Base-by-base conservation (phyloP, 2,329 filamentous ascomycete genomes). In the Aspergillus niger region DNA sequence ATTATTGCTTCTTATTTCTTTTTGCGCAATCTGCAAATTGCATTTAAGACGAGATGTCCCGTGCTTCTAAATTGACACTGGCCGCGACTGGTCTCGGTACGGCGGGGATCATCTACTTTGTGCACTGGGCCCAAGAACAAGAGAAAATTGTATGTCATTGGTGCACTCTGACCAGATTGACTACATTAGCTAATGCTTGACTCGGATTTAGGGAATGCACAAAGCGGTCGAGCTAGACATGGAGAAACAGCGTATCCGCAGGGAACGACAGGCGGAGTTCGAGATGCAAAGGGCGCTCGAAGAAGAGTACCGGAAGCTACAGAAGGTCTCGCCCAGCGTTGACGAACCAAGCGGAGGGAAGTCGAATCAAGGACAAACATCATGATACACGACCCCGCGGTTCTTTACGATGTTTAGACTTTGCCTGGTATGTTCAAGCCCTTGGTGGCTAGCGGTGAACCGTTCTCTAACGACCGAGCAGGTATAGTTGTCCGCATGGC, bases 171-270 rank as follows among this genome's bases (percentile, higher is more conserved):
- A 36, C 30, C 51, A 22, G 32, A 32, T 5, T 13, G 8, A 38
- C 4, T 36, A 8, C 43, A 39, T 44, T 61, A 20, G 61, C 56
- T 50, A 51, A 59, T 65, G 50, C 63, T 39, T 13, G 51, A 57
- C 50, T 38, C 32, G 15, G 26, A 20, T 20, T 51, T 64, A 79
- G 95, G 91, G 91, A 59, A 99, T 99, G 95, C 95, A 99, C 73
- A 86, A 90, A 67, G 95, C 95, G 48, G 95, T 99, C 44, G 82
- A 98, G 65, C 91, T 94, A 65, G 95, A 99, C 72, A 90, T 97
- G 83, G 94, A 98, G 73, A 92, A 96, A 73, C 93, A 97, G 75
- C 88, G 91, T 49, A 76, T 97, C 66, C 97, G 97, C 80, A 85
- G 86, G 67, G 95, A 99, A 76, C 89, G 95, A 61, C 91, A 96